phyloP scores from a whole-genome alignment of 2,329 filamentous ascomycete species.

The Verruconis gallopava region DNA sequence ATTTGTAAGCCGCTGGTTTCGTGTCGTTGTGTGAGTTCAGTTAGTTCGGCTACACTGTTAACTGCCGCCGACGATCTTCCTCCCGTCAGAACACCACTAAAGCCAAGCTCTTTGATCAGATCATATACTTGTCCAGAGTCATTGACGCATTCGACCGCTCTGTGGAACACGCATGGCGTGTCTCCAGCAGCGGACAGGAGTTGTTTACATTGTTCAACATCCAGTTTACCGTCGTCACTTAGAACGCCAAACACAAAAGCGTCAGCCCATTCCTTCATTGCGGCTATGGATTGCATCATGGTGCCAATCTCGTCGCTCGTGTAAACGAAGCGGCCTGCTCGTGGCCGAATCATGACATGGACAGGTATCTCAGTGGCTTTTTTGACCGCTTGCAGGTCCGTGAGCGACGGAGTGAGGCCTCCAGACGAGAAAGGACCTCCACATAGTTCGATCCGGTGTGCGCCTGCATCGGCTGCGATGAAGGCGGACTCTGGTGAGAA shows the following conservation, averaged over 20 bases:
- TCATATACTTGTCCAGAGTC: conserved; percentile 17
- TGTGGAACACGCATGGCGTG: conserved; percentile 4
- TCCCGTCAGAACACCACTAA: conserved; percentile 36
- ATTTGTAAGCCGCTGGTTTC: conserved; percentile 21
- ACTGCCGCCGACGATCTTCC: conserved; percentile 27
- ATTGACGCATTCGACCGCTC: not conserved
- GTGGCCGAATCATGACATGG: conserved; percentile 41
- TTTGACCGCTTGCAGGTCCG: not conserved
- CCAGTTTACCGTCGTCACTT: not conserved
- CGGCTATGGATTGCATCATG: not conserved
- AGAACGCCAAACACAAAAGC: conserved; percentile 8
- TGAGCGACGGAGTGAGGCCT: not conserved
- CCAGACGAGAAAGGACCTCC: not conserved
- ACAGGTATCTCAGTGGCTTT: conserved; percentile 26
- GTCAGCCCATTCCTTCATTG: not conserved
- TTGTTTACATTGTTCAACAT: not conserved
- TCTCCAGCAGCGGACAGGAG: not conserved
- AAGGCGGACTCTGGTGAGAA: not conserved
- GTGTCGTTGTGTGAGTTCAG: conserved; percentile 13
- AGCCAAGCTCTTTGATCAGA: conserved; percentile 31
- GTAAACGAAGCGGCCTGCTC: conserved; percentile 34
- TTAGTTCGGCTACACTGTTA: conserved; percentile 23
- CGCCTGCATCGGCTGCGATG: not conserved
- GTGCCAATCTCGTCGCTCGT: conserved; percentile 24
- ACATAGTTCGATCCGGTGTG: conserved; percentile 7